Conservation (phyloP, 225 moss, liverwort and hornwort genomes). For the Neckera pumila region DNA sequence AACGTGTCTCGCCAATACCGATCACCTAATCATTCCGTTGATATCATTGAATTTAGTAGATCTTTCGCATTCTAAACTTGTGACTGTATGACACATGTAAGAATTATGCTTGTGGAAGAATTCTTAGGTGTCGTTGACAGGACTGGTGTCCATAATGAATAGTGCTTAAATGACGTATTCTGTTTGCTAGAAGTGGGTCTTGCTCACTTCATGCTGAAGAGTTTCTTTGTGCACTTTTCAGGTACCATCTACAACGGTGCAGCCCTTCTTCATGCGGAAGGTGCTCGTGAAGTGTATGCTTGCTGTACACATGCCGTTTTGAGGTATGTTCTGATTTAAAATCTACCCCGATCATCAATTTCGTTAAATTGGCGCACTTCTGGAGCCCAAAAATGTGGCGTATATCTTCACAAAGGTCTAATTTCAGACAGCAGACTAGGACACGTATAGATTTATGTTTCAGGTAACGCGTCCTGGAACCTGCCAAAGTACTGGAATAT, state of each 20-base stretch:
- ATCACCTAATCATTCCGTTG: background rate
- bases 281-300: conserved; percentile 93
- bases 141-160: background rate
- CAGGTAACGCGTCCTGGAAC: too few relatives aligned
- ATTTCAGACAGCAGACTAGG: too few relatives aligned
- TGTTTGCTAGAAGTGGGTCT: background rate
- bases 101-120: background rate
- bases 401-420: too few relatives aligned
- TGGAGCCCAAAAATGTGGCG: too few relatives aligned
- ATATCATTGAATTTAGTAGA: background rate
- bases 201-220: background rate
- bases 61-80: background rate
- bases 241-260: conserved; percentile 95
- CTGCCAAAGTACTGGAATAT: too few relatives aligned
- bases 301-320: conserved; percentile 96
- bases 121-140: background rate
- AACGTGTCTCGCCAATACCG: background rate
- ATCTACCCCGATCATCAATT: too few relatives aligned
- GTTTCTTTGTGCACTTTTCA: background rate
- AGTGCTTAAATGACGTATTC: background rate
- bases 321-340: conserved; percentile 29
- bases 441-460: too few relatives aligned
- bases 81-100: background rate
- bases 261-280: conserved; percentile 85
- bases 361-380: too few relatives aligned